Percentiles rank a stretch among this genome's conserved stretches.
Conservation (phyloP, 345 rosid genomes). For the Fremontodendron californicum region DNA sequence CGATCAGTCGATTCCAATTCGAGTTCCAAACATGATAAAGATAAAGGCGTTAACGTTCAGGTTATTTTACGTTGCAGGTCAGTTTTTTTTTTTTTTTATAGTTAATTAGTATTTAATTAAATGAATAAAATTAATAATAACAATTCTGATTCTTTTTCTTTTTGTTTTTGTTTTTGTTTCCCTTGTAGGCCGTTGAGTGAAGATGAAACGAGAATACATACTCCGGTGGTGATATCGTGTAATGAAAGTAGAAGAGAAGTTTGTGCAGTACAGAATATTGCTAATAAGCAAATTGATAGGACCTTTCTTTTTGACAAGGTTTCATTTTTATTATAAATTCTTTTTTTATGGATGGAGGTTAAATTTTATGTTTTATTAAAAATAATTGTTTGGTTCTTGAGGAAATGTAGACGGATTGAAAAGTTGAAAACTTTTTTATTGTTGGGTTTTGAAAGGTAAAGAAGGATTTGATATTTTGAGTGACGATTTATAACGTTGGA, state of each 20-base stretch:
- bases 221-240: slow-evolving; percentile 87
- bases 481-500: background rate
- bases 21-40: slow-evolving; percentile 62
- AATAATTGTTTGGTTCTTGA: background rate
- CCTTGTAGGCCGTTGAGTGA: slow-evolving; percentile 84
- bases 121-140: background rate
- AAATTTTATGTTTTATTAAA: background rate
- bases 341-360: background rate
- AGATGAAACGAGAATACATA: slow-evolving; percentile 65
- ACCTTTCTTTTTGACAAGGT: slow-evolving; percentile 96
- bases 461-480: background rate
- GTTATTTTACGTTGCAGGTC: slow-evolving; percentile 98
- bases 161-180: background rate
- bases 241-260: slow-evolving; percentile 88
- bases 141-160: background rate
- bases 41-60: slow-evolving; percentile 97
- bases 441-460: background rate
- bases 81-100: background rate
- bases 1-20: slow-evolving; percentile 76
- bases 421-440: background rate
- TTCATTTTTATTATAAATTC: slow-evolving; percentile 1
- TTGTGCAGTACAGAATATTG: slow-evolving; percentile 77
- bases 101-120: background rate
- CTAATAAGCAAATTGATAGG: slow-evolving; percentile 95
- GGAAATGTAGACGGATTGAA: background rate